Base-by-base conservation (phyloP, 331 rosid genomes). In the Saraca asoca region DNA sequence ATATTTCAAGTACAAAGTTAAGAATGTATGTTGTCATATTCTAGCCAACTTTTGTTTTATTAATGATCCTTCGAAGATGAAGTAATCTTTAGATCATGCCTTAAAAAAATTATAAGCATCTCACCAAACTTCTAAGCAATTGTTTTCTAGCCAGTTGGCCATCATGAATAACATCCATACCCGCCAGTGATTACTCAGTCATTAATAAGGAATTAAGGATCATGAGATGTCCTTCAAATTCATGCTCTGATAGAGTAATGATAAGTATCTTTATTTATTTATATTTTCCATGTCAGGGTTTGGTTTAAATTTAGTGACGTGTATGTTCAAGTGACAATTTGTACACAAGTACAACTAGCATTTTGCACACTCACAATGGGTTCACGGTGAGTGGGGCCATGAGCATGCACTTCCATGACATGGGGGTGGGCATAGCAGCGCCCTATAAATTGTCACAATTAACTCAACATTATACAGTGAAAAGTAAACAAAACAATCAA, bases 1-100 rank as follows among this genome's bases (percentile, higher is more conserved):
- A 53, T 68, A 43, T 70, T 76, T 66, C 34, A 20, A 14, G 43
- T 65, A 49, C 42, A 31, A 62, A 50, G 69, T 66, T 71, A 64
- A 68, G 13, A 56, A 71, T 2, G 9, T 62, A 10, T 54, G 69
- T 66, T 41, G 57, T 73, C 38, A 29, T 59, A 10, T 43, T 38
- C 51, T 20, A 54, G 43, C 62, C 75, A 62, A 56, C 68, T 38
- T 60, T 12, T 64, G 70, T 20, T 37, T 24, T 24, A 24, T 62
- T 34, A 58, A 13, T 11, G 46, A 14, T 46, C 53, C 45, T 64
- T 51, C 0, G 56, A 70, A 68, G 56, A 69, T 58, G 46, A 46
- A 41, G 17, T 31, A 50, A 16, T 13, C 46, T 29, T 29, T 11
- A 29, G n/a, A 39, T 17, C 12, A 58, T 76, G 17, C 35, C 14